Evolutionary conservation across 2,329 filamentous ascomycete species (phyloP).

Genomic region (Plectosphaerella cucumerina): DNA sequence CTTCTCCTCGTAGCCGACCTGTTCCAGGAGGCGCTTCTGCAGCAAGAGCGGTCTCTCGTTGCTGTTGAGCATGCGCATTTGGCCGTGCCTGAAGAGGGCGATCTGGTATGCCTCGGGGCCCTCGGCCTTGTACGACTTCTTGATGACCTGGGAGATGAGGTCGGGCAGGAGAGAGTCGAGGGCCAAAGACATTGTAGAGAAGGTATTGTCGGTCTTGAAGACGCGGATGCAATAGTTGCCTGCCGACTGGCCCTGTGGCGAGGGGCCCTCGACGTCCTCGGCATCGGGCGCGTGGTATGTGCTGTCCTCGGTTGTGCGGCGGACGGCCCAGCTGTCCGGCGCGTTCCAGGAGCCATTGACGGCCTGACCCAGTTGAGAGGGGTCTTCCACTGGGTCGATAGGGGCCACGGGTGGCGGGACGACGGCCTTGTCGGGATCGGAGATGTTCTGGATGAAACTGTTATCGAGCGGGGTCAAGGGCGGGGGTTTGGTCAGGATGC

Average conservation of each 20-base stretch:
- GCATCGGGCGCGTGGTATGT: conserved; percentile 52
- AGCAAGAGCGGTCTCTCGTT: conserved; percentile 82
- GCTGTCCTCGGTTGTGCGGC: conserved; percentile 64
- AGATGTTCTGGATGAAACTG: conserved; percentile 36
- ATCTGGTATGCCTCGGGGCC: conserved; percentile 93
- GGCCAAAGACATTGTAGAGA: conserved; percentile 82
- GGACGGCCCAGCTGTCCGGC: conserved; percentile 94
- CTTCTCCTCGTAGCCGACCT: conserved; percentile 82
- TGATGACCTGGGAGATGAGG: conserved; percentile 83
- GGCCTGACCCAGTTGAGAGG: conserved; percentile 26
- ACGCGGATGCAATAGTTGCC: conserved; percentile 88
- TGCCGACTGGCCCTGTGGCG: conserved; percentile 68
- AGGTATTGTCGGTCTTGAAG: conserved; percentile 90
- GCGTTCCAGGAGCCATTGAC: conserved; percentile 72
- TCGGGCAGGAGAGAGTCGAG: conserved; percentile 83
- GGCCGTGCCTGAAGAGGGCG: conserved; percentile 87
- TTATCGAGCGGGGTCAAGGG: conserved; percentile 69
- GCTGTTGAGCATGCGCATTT: conserved; percentile 74
- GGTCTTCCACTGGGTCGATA: conserved; percentile 7
- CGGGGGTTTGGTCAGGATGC: conserved; percentile 71
- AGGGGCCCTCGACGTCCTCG: conserved; percentile 65
- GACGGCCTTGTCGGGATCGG: conserved; percentile 36
- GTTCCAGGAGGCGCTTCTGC: conserved; percentile 85
- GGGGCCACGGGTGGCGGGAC: conserved; percentile 11
- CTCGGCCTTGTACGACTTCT: conserved; percentile 90